Conservation (phyloP, 2,329 filamentous ascomycete species). For the Hawksworthiomyces lignivorus region DNA sequence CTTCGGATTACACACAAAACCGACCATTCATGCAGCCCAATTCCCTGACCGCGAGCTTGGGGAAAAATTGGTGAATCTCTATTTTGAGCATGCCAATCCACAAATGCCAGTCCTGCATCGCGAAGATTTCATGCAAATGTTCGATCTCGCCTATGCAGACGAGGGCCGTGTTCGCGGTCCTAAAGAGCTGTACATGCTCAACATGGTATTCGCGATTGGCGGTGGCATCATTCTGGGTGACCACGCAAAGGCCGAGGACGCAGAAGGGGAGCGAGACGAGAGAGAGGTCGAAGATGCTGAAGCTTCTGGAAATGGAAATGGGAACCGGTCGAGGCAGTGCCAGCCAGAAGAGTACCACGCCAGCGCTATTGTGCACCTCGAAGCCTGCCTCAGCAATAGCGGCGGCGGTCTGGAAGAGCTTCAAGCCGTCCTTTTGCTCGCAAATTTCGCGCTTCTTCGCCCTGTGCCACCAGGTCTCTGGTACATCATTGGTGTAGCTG, state of each 20-base stretch:
- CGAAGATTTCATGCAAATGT: slow-evolving; percentile 80
- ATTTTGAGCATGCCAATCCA: slow-evolving; percentile 94
- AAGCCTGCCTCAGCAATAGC: slow-evolving; percentile 75
- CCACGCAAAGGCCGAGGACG: slow-evolving; percentile 34
- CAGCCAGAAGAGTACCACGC: slow-evolving; percentile 96
- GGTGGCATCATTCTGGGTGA: slow-evolving; percentile 81
- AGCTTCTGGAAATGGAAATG: slow-evolving; percentile 12
- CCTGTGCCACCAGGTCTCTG: slow-evolving; percentile 90
- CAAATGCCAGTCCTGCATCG: slow-evolving; percentile 91
- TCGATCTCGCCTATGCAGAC: slow-evolving; percentile 70
- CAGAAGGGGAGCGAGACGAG: too few relatives aligned
- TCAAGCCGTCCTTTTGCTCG: slow-evolving; percentile 84
- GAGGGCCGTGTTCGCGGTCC: slow-evolving; percentile 61
- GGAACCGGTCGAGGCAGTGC: slow-evolving; percentile 36
- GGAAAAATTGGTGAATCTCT: slow-evolving; percentile 65
- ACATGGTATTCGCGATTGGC: slow-evolving; percentile 96
- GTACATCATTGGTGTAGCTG: slow-evolving; percentile 95
- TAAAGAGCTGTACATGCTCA: slow-evolving; percentile 84
- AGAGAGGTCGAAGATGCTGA: slow-evolving; percentile 30
- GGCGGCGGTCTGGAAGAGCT: slow-evolving; percentile 89
- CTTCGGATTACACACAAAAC: slow-evolving; percentile 90
- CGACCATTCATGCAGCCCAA: slow-evolving; percentile 73
- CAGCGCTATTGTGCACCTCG: slow-evolving; percentile 84
- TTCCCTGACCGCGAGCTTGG: slow-evolving; percentile 77
- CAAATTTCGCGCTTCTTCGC: slow-evolving; percentile 82